phyloP scores from a whole-genome alignment of 345 rosid species.

The Capsella bursapastoris region DNA sequence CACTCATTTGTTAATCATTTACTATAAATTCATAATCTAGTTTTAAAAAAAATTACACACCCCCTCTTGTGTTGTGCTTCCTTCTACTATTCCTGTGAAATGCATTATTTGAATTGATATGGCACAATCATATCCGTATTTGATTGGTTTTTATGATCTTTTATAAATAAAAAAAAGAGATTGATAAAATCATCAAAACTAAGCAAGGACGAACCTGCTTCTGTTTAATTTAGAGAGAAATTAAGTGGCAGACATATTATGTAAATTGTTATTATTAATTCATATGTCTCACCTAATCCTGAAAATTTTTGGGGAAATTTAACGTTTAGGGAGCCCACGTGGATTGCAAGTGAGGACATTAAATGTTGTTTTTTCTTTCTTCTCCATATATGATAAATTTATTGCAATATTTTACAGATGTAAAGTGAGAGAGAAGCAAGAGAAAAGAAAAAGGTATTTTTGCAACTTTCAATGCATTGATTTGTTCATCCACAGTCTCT shows the following conservation, averaged over 20 bases:
- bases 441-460: constrained; percentile 29
- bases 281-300: constrained; percentile 40
- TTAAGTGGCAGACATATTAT: constrained; percentile 31
- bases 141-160: neutral
- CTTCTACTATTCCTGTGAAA: neutral
- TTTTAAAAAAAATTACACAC: neutral
- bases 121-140: neutral
- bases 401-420: constrained; percentile 37
- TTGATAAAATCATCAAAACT: neutral
- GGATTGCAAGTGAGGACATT: constrained; percentile 38
- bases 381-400: neutral
- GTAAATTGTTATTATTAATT: constrained; percentile 13
- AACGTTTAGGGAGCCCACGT: constrained; percentile 43
- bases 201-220: neutral
- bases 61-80: constrained; percentile 18
- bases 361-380: neutral
- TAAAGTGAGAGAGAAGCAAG: constrained; percentile 11
- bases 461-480: constrained; percentile 44
- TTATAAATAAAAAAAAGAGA: too few relatives aligned
- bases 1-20: constrained; percentile 40
- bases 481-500: constrained; percentile 33
- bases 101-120: neutral
- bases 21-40: neutral
- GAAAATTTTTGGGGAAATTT: constrained; percentile 16
- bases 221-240: neutral